Conservation (phyloP, 139 green algal genomes). For the Raphidocelis subcapitata region DNA sequence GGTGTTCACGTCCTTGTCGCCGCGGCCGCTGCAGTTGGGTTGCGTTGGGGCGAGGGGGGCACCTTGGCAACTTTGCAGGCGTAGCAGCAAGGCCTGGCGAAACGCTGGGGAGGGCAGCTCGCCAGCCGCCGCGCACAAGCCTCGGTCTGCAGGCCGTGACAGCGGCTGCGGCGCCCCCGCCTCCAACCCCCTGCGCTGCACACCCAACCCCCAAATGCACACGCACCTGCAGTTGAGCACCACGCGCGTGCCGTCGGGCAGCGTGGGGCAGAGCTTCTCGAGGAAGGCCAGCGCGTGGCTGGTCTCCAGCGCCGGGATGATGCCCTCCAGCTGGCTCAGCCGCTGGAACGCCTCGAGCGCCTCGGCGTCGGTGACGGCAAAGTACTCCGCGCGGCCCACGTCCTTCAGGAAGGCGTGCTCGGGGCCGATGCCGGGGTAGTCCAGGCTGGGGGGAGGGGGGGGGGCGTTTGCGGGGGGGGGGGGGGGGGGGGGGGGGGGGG, state of each 20-base stretch:
- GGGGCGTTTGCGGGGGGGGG: background rate
- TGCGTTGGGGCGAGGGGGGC: too few relatives aligned
- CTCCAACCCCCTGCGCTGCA: conserved; percentile 50
- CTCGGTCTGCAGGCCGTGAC: too few relatives aligned
- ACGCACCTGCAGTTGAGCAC: conserved; percentile 86
- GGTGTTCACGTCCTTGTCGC: conserved; percentile 98
- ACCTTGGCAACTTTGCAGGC: too few relatives aligned
- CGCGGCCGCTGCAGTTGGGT: conserved; percentile 78
- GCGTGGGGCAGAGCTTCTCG: conserved; percentile 75
- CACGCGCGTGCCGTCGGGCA: conserved; percentile 76
- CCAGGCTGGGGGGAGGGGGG: conserved; percentile 60
- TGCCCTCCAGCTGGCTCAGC: conserved; percentile 87
- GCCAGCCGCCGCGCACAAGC: too few relatives aligned
- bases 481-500: background rate
- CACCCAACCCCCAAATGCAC: conserved; percentile 18
- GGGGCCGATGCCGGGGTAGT: conserved; percentile 97
- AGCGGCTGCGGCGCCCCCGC: conserved; percentile 43
- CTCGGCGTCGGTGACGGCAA: conserved; percentile 89
- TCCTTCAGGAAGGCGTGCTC: conserved; percentile 99
- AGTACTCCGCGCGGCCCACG: conserved; percentile 91
- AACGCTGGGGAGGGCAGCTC: too few relatives aligned
- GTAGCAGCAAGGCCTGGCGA: too few relatives aligned
- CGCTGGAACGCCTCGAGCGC: conserved; percentile 74
- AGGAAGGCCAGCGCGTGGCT: conserved; percentile 95
- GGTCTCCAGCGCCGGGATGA: conserved; percentile 98